These are phyloP conservation scores for Trypanosoma lewisi DNA, from an alignment of 208 protist species.

Conservation along the genomic window DNA sequence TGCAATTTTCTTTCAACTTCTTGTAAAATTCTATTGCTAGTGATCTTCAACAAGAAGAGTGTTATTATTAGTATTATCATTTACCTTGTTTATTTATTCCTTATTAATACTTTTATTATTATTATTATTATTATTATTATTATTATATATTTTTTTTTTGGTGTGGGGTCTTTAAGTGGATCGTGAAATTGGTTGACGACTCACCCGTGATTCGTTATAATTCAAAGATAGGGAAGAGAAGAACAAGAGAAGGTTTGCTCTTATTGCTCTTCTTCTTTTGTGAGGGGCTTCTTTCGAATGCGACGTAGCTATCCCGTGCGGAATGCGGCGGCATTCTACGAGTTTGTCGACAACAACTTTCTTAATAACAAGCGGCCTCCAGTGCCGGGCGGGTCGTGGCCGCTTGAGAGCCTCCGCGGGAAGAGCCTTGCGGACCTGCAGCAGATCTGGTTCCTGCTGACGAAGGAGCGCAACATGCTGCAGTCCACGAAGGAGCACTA, in stretches of 20 bases:
- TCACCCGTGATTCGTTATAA: not conserved
- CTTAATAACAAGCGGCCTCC: slow-evolving; percentile 86
- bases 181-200: not conserved
- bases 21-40: no score
- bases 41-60: no score
- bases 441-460: slow-evolving; percentile 88
- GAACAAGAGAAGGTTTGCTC: not conserved
- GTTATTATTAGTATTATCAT: no score
- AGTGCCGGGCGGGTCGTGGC: slow-evolving; percentile 88
- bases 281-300: slow-evolving; percentile 10
- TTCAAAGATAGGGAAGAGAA: not conserved
- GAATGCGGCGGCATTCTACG: slow-evolving; percentile 77
- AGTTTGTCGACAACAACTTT: slow-evolving; percentile 89
- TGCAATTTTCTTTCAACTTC: no score
- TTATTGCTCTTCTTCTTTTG: slow-evolving; percentile 4
- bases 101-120: not conserved
- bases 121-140: no score
- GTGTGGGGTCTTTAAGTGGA: no score
- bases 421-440: slow-evolving; percentile 92
- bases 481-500: slow-evolving; percentile 82
- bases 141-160: no score
- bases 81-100: not conserved
- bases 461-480: slow-evolving; percentile 94
- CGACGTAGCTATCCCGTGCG: not conserved
- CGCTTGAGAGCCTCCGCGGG: slow-evolving; percentile 66